phyloP scores from a whole-genome alignment of 305 asterid genomes.

The Plantago lanceolata region DNA sequence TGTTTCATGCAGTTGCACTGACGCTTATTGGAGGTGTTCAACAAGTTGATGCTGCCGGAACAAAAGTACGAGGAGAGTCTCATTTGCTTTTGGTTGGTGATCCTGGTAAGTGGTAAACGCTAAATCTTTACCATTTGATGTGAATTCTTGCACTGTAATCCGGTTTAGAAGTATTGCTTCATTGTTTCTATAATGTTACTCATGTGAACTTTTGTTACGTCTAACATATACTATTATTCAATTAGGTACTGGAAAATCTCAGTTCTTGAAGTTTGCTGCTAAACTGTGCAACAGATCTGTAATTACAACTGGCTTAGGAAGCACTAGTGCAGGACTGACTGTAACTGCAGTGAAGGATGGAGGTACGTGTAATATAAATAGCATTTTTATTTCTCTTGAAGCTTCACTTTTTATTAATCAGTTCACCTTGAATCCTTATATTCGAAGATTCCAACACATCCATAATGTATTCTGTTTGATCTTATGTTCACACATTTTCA shows the following conservation, averaged over 20 bases:
- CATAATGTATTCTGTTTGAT: conserved; percentile 9
- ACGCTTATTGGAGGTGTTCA: conserved; percentile 95
- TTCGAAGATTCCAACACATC: conserved; percentile 1
- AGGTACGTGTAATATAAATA: conserved; percentile 42
- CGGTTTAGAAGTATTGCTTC: background rate
- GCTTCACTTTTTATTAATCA: conserved; percentile 12
- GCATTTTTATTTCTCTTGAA: conserved; percentile 19
- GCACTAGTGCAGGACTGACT: conserved; percentile 98
- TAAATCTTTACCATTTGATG: conserved; percentile 9
- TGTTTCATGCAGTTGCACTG: conserved; percentile 59
- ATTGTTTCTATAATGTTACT: background rate
- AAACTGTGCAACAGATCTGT: conserved; percentile 92
- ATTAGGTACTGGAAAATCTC: conserved; percentile 95
- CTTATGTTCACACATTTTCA: conserved; percentile 31
- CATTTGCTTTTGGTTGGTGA: conserved; percentile 97
- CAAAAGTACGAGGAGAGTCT: conserved; percentile 94
- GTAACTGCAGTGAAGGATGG: conserved; percentile 99
- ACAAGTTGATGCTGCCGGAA: conserved; percentile 90
- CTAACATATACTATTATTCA: conserved; percentile 26
- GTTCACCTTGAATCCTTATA: background rate
- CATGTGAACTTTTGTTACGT: conserved; percentile 16
- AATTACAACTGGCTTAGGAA: conserved; percentile 93
- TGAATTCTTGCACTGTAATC: conserved; percentile 8
- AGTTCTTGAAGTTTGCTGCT: conserved; percentile 91
- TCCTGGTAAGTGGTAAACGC: conserved; percentile 61